These are phyloP conservation scores for Pseudofabraea citricarpa DNA, from an alignment of 2,329 filamentous ascomycete species.

Conservation along the genomic window DNA sequence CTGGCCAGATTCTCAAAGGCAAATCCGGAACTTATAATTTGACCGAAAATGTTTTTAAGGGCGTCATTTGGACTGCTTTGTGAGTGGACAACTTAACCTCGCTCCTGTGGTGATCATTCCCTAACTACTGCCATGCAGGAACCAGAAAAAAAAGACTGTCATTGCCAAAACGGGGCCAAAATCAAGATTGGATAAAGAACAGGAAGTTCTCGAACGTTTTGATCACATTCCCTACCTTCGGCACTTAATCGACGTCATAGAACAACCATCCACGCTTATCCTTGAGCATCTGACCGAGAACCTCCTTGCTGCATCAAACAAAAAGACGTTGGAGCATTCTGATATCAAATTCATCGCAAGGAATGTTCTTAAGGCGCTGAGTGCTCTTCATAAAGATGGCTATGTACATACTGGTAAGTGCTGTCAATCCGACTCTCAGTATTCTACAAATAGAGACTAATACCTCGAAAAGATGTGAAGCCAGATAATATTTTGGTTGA, in stretches of 20 bases:
- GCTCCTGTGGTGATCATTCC: not conserved
- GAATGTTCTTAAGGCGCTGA: conserved; percentile 12
- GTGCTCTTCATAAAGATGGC: conserved; percentile 12
- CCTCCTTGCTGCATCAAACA: conserved; percentile 7
- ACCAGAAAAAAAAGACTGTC: not conserved
- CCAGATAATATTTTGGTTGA: conserved; percentile 28
- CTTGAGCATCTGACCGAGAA: conserved; percentile 12
- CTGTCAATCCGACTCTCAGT: not conserved
- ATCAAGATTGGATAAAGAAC: conserved; percentile 10
- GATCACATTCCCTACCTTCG: conserved; percentile 5
- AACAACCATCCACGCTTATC: conserved; percentile 10
- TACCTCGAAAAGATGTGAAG: conserved; percentile 20
- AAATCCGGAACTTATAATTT: not conserved
- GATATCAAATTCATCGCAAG: conserved; percentile 15
- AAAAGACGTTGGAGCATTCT: conserved; percentile 2
- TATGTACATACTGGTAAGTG: conserved; percentile 16
- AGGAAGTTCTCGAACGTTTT: conserved; percentile 10
- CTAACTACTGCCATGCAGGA: not conserved
- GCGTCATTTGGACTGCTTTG: not conserved
- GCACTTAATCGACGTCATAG: conserved; percentile 10
- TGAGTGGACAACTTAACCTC: not conserved
- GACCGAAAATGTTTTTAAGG: not conserved
- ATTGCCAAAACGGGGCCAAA: not conserved
- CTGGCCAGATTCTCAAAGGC: not conserved
- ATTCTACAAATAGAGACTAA: conserved; percentile 2